Evolutionary conservation across 148 eudicot genomes (phyloP), one percentile per base, ranked within the genome.

Genomic region (Heliamphora exappendiculata): DNA sequence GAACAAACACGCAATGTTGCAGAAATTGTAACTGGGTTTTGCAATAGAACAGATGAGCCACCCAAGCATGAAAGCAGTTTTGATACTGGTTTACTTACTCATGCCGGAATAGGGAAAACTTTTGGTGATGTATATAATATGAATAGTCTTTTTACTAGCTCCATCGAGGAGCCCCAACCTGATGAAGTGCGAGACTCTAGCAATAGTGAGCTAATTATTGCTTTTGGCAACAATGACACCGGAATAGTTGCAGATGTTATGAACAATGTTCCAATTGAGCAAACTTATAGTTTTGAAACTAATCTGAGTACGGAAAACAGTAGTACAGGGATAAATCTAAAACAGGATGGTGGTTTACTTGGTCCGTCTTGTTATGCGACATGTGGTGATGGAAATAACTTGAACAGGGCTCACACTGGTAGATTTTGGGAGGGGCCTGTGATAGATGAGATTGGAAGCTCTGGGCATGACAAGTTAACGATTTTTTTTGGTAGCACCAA

Each of bases 401-500:
- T 87, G 82, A 84, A 84, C 83, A 80, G 83, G 76, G 72, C 80
- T 22, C 84, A 84, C 67, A 49, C 82, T 41, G 84, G 84, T 47
- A 54, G 85, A 34, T 78, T 85, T 54, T 87, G 90, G 87, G 87
- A 84, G n/a, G 81, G 86, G 70, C 76, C 89, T 70, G 86, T 83
- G 75, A 58, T 84, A 50, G 82, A 81, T 72, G 85, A 78, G 49
- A 77, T 83, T 78, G 84, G 77, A 65, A 81, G 63, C 67, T 83
- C 91, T 58, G 87, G 83, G 59, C 81, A 86, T 51, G 85, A 85
- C 7, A 84, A 94, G 73, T 79, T 89, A 72, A 88, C 86, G 87
- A 76, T 82, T 84, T 91, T 89, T 79, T 94, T 90, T 84, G 86
- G 89, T 74, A 82, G 84, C 60, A 83, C 50, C 76, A 70, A 79